phyloP scores from a whole-genome alignment of 1,284 basidiomycete species.

The Ustilago bromivora region DNA sequence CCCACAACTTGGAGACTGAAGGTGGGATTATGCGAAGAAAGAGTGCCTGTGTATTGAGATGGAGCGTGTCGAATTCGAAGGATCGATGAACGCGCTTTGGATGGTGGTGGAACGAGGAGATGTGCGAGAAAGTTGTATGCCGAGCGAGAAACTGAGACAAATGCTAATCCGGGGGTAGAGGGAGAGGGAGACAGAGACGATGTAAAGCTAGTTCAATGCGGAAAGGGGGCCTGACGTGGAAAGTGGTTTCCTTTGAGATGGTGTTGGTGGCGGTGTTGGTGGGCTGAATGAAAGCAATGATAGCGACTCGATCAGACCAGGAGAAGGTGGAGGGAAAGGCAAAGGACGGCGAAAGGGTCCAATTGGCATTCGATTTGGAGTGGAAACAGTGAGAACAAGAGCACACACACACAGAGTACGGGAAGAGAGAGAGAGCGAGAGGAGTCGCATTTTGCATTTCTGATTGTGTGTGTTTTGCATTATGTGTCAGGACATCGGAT shows the following conservation, averaged over 20 bases:
- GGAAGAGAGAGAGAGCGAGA: background rate
- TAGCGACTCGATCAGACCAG: too few relatives aligned
- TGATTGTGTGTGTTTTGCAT: background rate
- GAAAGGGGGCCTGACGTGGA: background rate
- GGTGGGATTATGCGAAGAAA: constrained; percentile 5
- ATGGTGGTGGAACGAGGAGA: background rate
- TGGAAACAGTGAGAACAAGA: background rate
- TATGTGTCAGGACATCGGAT: constrained; percentile 4
- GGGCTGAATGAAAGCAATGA: background rate
- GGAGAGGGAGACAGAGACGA: background rate
- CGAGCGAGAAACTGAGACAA: background rate
- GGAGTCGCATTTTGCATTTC: background rate
- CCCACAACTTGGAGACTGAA: background rate
- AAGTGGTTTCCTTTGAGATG: background rate
- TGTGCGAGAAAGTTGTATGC: constrained; percentile 2
- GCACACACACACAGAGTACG: background rate
- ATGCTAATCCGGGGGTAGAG: background rate
- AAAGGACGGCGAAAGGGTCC: constrained; percentile 6
- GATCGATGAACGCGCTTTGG: background rate
- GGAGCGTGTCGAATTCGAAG: background rate
- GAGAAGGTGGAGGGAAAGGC: background rate
- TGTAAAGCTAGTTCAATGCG: background rate
- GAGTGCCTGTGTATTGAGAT: background rate
- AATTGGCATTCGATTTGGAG: background rate
- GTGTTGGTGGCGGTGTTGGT: background rate